These are phyloP conservation scores for Plasmodium reichenowi DNA, from an alignment of 169 alveolate genomes.

Conservation along the genomic window DNA sequence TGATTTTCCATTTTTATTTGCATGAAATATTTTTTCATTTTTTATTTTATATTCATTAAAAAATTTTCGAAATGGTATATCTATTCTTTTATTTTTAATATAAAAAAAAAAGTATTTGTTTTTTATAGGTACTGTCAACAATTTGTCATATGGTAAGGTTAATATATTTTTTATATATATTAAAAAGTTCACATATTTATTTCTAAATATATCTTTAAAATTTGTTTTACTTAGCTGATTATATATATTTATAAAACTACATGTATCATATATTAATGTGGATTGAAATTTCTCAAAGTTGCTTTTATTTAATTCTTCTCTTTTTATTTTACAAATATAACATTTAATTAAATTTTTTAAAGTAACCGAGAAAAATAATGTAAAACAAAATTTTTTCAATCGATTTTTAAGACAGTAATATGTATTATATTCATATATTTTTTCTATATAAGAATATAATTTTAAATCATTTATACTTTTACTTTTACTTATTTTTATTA, in stretches of 20 bases:
- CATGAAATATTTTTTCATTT: not conserved
- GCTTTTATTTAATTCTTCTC: slow-evolving; percentile 38
- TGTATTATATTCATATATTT: slow-evolving; percentile 37
- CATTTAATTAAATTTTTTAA: slow-evolving; percentile 70
- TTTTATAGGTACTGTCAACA: slow-evolving; percentile 24
- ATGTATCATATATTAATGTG: slow-evolving; percentile 63
- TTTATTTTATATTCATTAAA: slow-evolving; percentile 13
- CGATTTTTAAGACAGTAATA: slow-evolving; percentile 57
- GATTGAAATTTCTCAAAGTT: slow-evolving; percentile 64
- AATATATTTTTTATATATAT: slow-evolving; percentile 37
- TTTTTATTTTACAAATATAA: slow-evolving; percentile 65
- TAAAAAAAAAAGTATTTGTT: slow-evolving; percentile 51
- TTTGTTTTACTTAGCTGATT: slow-evolving; percentile 24
- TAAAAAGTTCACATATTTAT: slow-evolving; percentile 58
- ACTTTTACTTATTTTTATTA: slow-evolving; percentile 43
- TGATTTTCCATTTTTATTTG: too few relatives aligned
- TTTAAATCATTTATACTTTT: slow-evolving; percentile 65
- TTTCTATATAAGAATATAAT: slow-evolving; percentile 57
- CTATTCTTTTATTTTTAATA: slow-evolving; percentile 58
- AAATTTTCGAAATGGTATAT: slow-evolving; percentile 34
- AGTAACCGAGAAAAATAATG: slow-evolving; percentile 50
- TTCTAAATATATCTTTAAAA: slow-evolving; percentile 41
- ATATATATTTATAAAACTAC: slow-evolving; percentile 70
- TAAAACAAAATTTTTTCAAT: slow-evolving; percentile 55
- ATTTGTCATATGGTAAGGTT: slow-evolving; percentile 45